Base-by-base conservation (phyloP, 2,329 filamentous ascomycete genomes). In the Cladorrhinum sp. region DNA sequence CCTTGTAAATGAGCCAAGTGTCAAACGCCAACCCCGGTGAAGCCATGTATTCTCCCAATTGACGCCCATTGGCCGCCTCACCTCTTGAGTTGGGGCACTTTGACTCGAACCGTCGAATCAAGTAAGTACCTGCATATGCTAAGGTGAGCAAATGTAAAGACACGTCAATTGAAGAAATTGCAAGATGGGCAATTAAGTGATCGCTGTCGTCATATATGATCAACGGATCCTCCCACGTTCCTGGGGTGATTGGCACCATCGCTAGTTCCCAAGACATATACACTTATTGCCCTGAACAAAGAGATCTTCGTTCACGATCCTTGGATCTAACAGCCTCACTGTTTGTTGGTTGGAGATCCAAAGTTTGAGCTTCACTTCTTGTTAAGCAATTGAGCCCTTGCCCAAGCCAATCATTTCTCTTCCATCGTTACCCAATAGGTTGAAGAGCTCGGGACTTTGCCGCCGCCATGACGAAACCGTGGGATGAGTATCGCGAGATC, bases 381-480 rank as follows among this genome's bases (percentile, higher is more conserved):
- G 3, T 42, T 10, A 42, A 42, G n/a, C 36, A 42, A 42, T 42
- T 42, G 36, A 42, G 4, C 12, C 14, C 36, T 42, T 42, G 36
- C 4, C 36, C 12, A 42, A n/a, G 36, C 36, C 36, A 28, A 28
- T 28, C 36, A 42, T 16, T 42, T n/a, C 36, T 42, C 10, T n/a
- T 7, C 12, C 36, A 16, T 42, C 14, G 36, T 16, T 16, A 14
- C 36, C 36, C 36, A 42, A 42, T 42, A 16, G n/a, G 7, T 10
- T 16, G 3, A 42, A 42, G 10, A 42, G 10, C n/a, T 42, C 12
- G 7, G 12, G 12, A 42, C 36, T 42, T 42, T 42, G 36, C 36
- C 36, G 62, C 48, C 63, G 75, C 64, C 55, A 80, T 81, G 78
- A 78, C 76, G 21, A 80, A 80, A 64, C 66, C 71, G 14, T 82